Evolutionary conservation across 345 rosid genomes (phyloP).

Genomic region (Sapria himalayana): DNA sequence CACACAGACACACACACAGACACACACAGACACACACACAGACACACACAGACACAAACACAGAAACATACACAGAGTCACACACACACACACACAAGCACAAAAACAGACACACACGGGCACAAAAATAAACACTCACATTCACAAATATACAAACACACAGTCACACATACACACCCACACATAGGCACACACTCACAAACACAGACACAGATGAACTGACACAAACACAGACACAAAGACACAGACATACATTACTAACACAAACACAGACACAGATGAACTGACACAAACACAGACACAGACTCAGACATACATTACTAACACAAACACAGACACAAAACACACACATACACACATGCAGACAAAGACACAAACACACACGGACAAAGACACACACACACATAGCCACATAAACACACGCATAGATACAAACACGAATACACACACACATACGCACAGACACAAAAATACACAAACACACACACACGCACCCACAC

Average conservation of each 20-base stretch:
- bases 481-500: neutral
- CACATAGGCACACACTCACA: neutral
- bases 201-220: neutral
- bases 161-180: neutral
- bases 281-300: neutral
- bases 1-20: slow-evolving; percentile 1
- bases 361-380: neutral
- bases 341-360: neutral
- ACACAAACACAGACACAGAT: neutral
- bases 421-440: neutral
- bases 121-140: neutral
- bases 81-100: neutral
- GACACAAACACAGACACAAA: neutral
- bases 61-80: neutral
- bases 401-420: neutral
- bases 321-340: neutral
- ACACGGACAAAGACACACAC: neutral
- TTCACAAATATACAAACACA: neutral
- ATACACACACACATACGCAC: neutral
- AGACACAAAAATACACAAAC: neutral
- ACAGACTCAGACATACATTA: neutral
- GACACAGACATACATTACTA: neutral
- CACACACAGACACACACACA: slow-evolving; percentile 1
- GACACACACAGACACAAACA: neutral
- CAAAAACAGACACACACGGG: neutral